Conservation (phyloP, 2,329 filamentous ascomycete genomes). For the Aspergillus ruber region DNA sequence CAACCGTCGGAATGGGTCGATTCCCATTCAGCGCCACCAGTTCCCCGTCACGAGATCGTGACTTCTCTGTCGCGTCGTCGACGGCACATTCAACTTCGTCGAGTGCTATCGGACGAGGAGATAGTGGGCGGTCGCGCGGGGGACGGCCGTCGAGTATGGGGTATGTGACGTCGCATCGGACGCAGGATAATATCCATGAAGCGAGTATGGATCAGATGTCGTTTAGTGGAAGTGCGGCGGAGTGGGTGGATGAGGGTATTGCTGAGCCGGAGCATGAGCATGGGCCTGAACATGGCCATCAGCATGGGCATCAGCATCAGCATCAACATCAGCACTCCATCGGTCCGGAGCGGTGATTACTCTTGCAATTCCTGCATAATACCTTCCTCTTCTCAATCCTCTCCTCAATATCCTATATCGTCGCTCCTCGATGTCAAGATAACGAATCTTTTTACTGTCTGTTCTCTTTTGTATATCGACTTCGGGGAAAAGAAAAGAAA, state of each 20-base stretch:
- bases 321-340: too few species aligned
- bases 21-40: constrained; percentile 37
- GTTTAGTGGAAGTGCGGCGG: constrained; percentile 38
- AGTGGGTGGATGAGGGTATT: constrained; percentile 34
- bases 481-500: background rate
- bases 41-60: constrained; percentile 31
- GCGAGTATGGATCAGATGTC: constrained; percentile 31
- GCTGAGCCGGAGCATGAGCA: constrained; percentile 6
- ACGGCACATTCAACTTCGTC: constrained; percentile 32
- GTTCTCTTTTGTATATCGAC: background rate
- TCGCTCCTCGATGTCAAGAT: constrained; percentile 9
- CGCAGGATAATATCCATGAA: constrained; percentile 43
- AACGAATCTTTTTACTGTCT: constrained; percentile 13
- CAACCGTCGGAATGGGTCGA: constrained; percentile 27
- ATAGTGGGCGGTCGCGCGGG: constrained; percentile 14
- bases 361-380: too few species aligned
- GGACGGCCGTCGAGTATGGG: constrained; percentile 45
- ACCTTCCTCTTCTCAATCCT: background rate
- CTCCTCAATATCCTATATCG: constrained; percentile 3
- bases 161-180: constrained; percentile 44
- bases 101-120: constrained; percentile 24
- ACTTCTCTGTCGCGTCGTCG: constrained; percentile 29
- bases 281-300: background rate
- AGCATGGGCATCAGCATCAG: background rate
- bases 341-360: too few species aligned